Percentiles rank a stretch among this genome's conserved stretches.
Evolutionary conservation across 1,284 basidiomycete genomes (phyloP).

Genomic region (Trametes hirsuta): DNA sequence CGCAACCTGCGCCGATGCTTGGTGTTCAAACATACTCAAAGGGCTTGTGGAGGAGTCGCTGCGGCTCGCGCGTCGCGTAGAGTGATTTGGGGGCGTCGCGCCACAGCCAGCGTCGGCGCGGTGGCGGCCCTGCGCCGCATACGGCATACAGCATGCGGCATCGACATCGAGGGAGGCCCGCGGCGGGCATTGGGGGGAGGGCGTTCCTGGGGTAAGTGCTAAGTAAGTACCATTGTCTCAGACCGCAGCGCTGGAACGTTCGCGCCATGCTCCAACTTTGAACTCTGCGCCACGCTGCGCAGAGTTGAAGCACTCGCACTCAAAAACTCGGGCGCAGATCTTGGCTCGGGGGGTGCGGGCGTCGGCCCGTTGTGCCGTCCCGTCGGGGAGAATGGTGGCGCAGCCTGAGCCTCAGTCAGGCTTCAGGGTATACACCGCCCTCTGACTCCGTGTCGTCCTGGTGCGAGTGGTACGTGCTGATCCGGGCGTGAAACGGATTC

Average conservation of each 20-base stretch:
- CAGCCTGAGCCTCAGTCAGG: not conserved
- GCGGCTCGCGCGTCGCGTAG: too few relatives aligned
- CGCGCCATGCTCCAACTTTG: not conserved
- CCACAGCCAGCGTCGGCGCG: not conserved
- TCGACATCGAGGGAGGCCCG: not conserved
- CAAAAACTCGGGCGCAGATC: not conserved
- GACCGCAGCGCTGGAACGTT: not conserved
- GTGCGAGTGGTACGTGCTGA: not conserved
- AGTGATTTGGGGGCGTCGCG: not conserved
- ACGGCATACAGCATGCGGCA: not conserved
- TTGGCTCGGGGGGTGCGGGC: not conserved
- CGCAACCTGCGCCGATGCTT: too few relatives aligned
- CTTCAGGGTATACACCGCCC: too few relatives aligned
- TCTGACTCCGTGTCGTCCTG: not conserved
- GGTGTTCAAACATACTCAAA: too few relatives aligned
- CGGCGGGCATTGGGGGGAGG: not conserved
- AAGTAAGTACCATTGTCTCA: not conserved
- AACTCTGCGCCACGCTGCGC: not conserved
- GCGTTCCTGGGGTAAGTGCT: not conserved
- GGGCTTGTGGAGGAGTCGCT: too few relatives aligned
- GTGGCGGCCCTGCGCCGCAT: not conserved
- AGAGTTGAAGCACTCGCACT: not conserved
- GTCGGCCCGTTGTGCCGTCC: not conserved
- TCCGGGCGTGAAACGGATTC: too few relatives aligned
- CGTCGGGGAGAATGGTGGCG: not conserved